These are phyloP conservation scores for Tricholoma hemisulphureum DNA, from an alignment of 768 basidiomycete genomes.

Conservation along the genomic window DNA sequence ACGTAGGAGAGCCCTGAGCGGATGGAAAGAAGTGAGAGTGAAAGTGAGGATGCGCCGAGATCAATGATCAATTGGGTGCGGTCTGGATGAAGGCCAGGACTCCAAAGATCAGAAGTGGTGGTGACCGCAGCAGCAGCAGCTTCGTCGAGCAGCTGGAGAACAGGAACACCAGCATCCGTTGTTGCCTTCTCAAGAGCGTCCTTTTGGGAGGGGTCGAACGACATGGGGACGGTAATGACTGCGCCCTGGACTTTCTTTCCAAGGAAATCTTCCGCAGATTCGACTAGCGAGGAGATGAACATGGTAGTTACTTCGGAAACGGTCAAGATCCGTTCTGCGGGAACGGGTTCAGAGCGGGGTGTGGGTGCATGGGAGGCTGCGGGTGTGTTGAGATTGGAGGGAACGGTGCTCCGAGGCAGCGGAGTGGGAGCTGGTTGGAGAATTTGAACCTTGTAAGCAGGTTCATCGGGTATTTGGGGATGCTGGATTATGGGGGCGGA, in stretches of 20 bases:
- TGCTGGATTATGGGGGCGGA: constrained; percentile 80
- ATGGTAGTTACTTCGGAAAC: constrained; percentile 81
- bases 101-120: constrained; percentile 48
- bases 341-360: constrained; percentile 70
- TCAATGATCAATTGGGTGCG: constrained; percentile 81
- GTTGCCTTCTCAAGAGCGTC: constrained; percentile 74
- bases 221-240: constrained; percentile 79
- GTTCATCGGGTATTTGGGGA: constrained; percentile 63
- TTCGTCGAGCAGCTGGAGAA: constrained; percentile 87
- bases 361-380: constrained; percentile 67
- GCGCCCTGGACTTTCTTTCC: constrained; percentile 76
- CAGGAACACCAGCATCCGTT: constrained; percentile 74
- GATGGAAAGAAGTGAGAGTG: constrained; percentile 67
- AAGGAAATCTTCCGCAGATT: constrained; percentile 89
- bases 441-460: constrained; percentile 83
- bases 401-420: constrained; percentile 45
- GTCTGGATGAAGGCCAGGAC: constrained; percentile 47
- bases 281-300: constrained; percentile 80
- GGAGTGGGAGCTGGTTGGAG: constrained; percentile 77
- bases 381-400: constrained; percentile 56
- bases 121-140: constrained; percentile 71
- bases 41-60: constrained; percentile 72
- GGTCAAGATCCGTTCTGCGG: constrained; percentile 68
- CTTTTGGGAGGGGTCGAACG: constrained; percentile 68
- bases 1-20: constrained; percentile 72